These are phyloP conservation scores for Solanum acaule DNA, from an alignment of 257 asterid species.

Conservation along the genomic window DNA sequence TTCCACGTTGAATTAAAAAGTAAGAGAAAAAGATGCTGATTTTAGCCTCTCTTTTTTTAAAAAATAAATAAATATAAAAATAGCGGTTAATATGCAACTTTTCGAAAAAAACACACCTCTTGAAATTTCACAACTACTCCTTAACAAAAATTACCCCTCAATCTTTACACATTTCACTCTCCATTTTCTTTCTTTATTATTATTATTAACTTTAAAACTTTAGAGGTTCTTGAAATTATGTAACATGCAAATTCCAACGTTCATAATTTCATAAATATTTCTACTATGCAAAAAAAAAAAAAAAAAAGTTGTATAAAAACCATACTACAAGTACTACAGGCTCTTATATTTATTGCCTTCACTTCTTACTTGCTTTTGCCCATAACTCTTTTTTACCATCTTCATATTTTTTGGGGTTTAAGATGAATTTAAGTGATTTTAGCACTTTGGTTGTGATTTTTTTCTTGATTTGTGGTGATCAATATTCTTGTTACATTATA, in stretches of 20 bases:
- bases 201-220: background rate
- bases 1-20: background rate
- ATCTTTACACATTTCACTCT: background rate
- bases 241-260: background rate
- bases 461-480: background rate
- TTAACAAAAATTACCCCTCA: background rate
- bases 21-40: background rate
- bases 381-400: background rate
- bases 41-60: background rate
- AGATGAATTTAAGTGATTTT: background rate
- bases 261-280: background rate
- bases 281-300: background rate
- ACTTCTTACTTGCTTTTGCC: background rate
- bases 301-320: background rate
- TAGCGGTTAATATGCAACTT: background rate
- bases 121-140: background rate
- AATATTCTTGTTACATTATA: background rate
- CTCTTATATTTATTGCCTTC: background rate
- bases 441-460: background rate
- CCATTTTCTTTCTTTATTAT: background rate
- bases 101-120: background rate
- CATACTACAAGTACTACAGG: background rate
- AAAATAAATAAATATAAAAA: background rate
- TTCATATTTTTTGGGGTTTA: background rate
- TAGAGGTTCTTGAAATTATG: background rate